Conservation (phyloP, 2,329 filamentous ascomycete species). For the Cordyceps tenuipes region DNA sequence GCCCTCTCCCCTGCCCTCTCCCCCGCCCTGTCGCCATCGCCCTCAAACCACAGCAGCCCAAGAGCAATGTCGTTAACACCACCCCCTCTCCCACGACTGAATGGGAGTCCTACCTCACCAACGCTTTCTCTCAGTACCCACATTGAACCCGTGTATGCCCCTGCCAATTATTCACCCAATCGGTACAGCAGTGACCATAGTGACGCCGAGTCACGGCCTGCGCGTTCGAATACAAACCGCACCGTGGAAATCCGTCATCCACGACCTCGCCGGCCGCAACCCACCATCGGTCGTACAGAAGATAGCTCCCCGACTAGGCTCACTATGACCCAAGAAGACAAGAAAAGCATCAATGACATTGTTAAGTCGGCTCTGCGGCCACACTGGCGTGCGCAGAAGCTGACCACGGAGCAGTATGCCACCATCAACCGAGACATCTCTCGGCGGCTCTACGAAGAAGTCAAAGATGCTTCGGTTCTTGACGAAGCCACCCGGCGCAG, state of each 20-base stretch:
- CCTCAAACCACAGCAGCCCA: constrained; percentile 58
- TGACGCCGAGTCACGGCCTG: constrained; percentile 32
- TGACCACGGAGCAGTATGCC: constrained; percentile 86
- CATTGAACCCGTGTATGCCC: constrained; percentile 66
- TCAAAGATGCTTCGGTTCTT: constrained; percentile 46
- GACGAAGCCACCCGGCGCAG: constrained; percentile 57
- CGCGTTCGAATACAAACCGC: constrained; percentile 20
- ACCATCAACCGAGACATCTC: constrained; percentile 87
- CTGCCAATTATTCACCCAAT: constrained; percentile 63
- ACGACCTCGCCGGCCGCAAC: constrained; percentile 39
- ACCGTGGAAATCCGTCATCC: constrained; percentile 44
- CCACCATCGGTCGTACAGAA: constrained; percentile 38
- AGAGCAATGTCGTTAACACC: constrained; percentile 61
- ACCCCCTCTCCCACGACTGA: constrained; percentile 50
- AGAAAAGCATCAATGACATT: constrained; percentile 81
- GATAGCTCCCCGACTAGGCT: constrained; percentile 62
- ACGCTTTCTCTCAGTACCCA: constrained; percentile 59
- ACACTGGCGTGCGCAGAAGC: constrained; percentile 67
- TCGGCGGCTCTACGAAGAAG: constrained; percentile 72
- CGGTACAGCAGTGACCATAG: constrained; percentile 37
- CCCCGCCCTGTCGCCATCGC: constrained; percentile 56
- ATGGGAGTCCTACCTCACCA: constrained; percentile 54
- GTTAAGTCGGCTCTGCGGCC: constrained; percentile 77
- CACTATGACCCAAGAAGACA: constrained; percentile 67
- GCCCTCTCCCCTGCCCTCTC: constrained; percentile 53